These are phyloP conservation scores for Zelonia costaricensis DNA, from an alignment of 208 protist species.

Conservation along the genomic window DNA sequence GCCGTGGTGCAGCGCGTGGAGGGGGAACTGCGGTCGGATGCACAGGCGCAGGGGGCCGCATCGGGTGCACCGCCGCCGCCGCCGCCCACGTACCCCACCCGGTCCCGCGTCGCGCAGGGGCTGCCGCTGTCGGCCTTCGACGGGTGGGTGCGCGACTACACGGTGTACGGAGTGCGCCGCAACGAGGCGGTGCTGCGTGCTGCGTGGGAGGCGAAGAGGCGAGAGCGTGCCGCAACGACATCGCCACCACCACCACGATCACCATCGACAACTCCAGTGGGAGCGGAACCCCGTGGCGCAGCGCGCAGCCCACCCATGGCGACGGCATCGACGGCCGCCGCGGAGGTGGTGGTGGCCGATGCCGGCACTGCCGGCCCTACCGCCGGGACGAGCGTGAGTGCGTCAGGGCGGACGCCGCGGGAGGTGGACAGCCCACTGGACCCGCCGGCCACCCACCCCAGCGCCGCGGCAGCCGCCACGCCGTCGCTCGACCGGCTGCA, in stretches of 20 bases:
- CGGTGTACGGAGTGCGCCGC: conserved; percentile 22
- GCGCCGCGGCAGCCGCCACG: neutral
- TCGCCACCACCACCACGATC: neutral
- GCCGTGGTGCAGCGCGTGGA: conserved; percentile 24
- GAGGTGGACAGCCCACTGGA: no score
- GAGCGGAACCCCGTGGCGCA: no score
- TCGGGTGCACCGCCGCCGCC: neutral
- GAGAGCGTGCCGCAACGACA: conserved; percentile 4
- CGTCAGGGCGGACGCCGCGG: no score
- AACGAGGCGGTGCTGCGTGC: conserved; percentile 28
- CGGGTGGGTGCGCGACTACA: conserved; percentile 49
- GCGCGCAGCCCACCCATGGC: no score
- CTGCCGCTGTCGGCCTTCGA: conserved; percentile 33
- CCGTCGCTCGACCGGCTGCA: conserved; percentile 23
- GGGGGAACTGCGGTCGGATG: conserved; percentile 1
- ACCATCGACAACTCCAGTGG: neutral
- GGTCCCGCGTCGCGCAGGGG: conserved; percentile 15
- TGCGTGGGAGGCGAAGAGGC: conserved; percentile 33
- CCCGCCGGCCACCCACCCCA: neutral
- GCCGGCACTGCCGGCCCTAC: no score
- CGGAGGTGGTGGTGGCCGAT: no score
- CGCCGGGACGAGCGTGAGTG: no score
- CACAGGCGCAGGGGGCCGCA: neutral
- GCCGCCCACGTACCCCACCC: neutral
- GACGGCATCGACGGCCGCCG: no score